Base-by-base conservation (phyloP, 352 stramenopile species). In the Globisporangium paddicum region DNA sequence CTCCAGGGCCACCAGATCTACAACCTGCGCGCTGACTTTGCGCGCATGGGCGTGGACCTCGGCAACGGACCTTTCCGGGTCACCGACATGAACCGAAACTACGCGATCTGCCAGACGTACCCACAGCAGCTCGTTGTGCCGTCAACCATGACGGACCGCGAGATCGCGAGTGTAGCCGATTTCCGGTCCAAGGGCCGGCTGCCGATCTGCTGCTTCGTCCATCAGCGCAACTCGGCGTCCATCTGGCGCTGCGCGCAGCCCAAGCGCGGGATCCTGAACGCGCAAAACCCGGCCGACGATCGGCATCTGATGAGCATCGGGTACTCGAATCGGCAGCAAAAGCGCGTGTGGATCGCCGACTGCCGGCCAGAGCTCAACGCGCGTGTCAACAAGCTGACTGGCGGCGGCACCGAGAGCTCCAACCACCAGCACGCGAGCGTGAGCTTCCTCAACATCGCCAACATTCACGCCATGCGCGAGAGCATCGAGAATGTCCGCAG, bases 381-480 rank as follows among this genome's bases (percentile, higher is more conserved):
- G 3, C 75, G 86, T 14, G 89, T 87, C 26, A 98, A 97, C 63
- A 93, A 92, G 42, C 67, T 96, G 38, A 95, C 86, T 0, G 92
- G 92, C 35, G 93, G 91, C 10, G 92, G 92, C 41, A 96, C 83
- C 1, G 92, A 98, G 58, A 96, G 87, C 55, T 75, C 76, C 5
- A 91, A 67, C 50, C 71, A 89, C 14, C 65, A 72, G 13, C 90
- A 96, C 48, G 81, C 83, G 7, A 74, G 64, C 9, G 70, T 98
- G 42, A 84, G 68, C 9, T 97, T 96, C 59, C 72, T 96, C 16
- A 90, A 96, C 64, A 97, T 98, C 55, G 85, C 84, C 16, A 97
- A 98, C 69, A 98, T 98, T 57, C 92, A 98, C 62, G 88, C 86
- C 8, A 95, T 98, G 82, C 85, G 93, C 14, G 86, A 97, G 48